Conservation (phyloP, 108 stramenopile species). For the Conticribra weissflogii region DNA sequence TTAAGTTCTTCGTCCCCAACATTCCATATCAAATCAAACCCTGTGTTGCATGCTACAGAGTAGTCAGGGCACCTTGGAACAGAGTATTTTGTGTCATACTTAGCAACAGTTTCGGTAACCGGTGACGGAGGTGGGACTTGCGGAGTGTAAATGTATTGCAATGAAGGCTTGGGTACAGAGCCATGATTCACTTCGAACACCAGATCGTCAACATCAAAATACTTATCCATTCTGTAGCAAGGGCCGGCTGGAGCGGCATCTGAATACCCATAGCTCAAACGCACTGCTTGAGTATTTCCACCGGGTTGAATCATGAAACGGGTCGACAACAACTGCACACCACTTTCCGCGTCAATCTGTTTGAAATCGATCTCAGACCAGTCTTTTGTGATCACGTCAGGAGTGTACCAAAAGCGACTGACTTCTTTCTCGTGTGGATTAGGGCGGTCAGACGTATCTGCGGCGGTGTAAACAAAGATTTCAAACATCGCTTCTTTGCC, state of each 20-base stretch:
- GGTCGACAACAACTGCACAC: not conserved
- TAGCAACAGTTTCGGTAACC: no score
- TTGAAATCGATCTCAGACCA: not conserved
- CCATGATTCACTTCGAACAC: slow-evolving; percentile 3
- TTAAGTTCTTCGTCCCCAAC: no score
- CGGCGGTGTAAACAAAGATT: slow-evolving; percentile 4
- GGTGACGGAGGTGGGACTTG: no score
- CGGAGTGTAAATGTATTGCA: no score
- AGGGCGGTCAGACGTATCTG: not conserved
- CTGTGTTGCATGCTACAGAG: no score
- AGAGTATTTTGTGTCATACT: no score
- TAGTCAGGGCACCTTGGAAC: no score
- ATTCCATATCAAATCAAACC: no score
- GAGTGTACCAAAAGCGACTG: not conserved
- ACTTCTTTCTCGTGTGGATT: slow-evolving; percentile 2
- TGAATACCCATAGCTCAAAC: not conserved
- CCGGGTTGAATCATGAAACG: slow-evolving; percentile 7
- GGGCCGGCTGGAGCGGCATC: not conserved
- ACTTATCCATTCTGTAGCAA: not conserved
- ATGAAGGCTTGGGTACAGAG: not conserved
- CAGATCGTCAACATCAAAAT: slow-evolving; percentile 5
- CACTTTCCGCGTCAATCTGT: not conserved
- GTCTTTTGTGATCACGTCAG: not conserved
- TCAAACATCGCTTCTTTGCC: not conserved
- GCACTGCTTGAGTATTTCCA: not conserved